Conservation (phyloP, 345 rosid species). For the Dipteronia sinensis region DNA sequence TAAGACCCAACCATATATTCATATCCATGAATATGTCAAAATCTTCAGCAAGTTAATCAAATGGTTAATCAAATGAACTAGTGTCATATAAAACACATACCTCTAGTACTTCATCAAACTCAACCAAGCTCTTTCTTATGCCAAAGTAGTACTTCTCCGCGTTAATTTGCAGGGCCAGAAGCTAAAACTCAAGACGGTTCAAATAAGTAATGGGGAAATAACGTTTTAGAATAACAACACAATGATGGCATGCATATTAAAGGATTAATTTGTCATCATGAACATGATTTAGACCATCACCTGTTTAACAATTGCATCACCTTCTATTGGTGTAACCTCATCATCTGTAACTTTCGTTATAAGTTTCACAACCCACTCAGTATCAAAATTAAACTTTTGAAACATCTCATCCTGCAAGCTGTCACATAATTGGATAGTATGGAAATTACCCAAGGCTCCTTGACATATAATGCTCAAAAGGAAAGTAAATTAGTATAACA, state of each 20-base stretch:
- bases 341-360: slow-evolving; percentile 81
- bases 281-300: slow-evolving; percentile 37
- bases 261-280: slow-evolving; percentile 16
- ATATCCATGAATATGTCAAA: not conserved
- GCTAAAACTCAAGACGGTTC: slow-evolving; percentile 47
- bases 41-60: slow-evolving; percentile 3
- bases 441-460: slow-evolving; percentile 14
- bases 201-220: slow-evolving; percentile 24
- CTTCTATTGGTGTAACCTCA: slow-evolving; percentile 90
- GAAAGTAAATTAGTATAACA: not conserved
- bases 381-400: slow-evolving; percentile 90
- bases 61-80: slow-evolving; percentile 11
- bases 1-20: not conserved
- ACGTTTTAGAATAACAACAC: not conserved
- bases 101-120: slow-evolving; percentile 97
- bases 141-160: slow-evolving; percentile 92
- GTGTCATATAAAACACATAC: slow-evolving; percentile 34
- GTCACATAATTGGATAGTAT: slow-evolving; percentile 21
- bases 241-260: not conserved
- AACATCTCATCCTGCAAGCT: slow-evolving; percentile 99
- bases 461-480: not conserved
- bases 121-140: slow-evolving; percentile 91
- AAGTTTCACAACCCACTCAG: slow-evolving; percentile 90
- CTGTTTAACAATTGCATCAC: slow-evolving; percentile 84
- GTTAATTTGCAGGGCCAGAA: slow-evolving; percentile 80